Evolutionary conservation across 1,284 basidiomycete genomes (phyloP).

Genomic region (Fomitopsis schrenkii): DNA sequence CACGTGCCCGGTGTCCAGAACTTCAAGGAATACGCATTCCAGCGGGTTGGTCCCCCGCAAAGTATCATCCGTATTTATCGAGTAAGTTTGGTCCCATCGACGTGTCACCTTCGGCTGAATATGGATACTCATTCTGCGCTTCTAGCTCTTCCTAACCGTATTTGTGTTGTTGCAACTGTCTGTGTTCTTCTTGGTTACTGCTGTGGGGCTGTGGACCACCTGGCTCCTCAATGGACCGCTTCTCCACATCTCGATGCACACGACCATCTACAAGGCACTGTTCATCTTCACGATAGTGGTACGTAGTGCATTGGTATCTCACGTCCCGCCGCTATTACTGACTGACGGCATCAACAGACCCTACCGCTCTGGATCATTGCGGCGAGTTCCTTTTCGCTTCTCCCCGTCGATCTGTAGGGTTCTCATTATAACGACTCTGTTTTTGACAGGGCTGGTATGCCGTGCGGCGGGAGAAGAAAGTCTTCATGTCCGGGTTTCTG

Average conservation of each 20-base stretch:
- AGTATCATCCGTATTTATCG: conserved; percentile 47
- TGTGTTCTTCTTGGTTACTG: conserved; percentile 46
- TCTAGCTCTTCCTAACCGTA: conserved; percentile 49
- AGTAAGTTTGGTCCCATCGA: conserved; percentile 23
- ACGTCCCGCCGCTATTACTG: not conserved
- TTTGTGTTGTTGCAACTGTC: conserved; percentile 55
- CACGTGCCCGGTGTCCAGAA: not conserved
- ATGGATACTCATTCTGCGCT: too few species aligned
- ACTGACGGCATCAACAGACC: conserved; percentile 26
- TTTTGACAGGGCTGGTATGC: conserved; percentile 47
- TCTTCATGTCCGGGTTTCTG: conserved; percentile 41
- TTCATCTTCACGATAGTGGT: conserved; percentile 45
- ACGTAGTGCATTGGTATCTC: conserved; percentile 13
- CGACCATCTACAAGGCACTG: conserved; percentile 37
- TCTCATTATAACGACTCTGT: not conserved
- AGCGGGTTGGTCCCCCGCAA: conserved; percentile 47
- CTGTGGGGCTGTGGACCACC: conserved; percentile 52
- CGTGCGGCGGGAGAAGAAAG: conserved; percentile 42
- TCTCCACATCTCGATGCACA: conserved; percentile 37
- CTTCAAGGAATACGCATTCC: conserved; percentile 38
- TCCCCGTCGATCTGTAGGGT: not conserved
- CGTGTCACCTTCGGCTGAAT: not conserved
- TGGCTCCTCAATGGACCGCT: conserved; percentile 46
- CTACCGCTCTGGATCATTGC: conserved; percentile 50
- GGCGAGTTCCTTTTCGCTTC: conserved; percentile 12